These are phyloP conservation scores for Suillus decipiens DNA, from an alignment of 768 basidiomycete species.

Conservation along the genomic window DNA sequence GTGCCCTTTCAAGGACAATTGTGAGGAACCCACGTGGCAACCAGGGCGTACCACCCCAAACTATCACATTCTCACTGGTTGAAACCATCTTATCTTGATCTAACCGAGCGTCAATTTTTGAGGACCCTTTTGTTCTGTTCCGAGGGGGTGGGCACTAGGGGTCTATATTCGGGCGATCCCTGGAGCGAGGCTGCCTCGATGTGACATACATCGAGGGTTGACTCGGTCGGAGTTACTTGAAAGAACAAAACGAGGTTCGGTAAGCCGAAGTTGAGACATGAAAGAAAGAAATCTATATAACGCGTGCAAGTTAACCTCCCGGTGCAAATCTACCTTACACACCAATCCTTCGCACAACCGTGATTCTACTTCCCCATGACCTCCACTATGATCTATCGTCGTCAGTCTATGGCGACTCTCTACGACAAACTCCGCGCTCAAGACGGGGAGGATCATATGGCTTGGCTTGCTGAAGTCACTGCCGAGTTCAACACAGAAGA, in stretches of 20 bases:
- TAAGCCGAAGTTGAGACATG: slow-evolving; percentile 40
- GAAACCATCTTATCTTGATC: slow-evolving; percentile 12
- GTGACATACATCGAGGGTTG: slow-evolving; percentile 36
- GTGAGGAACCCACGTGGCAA: slow-evolving; percentile 20
- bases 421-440: slow-evolving; percentile 37
- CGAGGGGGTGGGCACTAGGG: slow-evolving; percentile 15
- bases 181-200: slow-evolving; percentile 40
- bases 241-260: slow-evolving; percentile 44
- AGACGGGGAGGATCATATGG: slow-evolving; percentile 36
- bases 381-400: slow-evolving; percentile 34
- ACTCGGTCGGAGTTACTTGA: slow-evolving; percentile 38
- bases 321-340: slow-evolving; percentile 4
- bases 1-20: not conserved
- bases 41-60: slow-evolving; percentile 21
- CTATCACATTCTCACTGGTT: slow-evolving; percentile 34
- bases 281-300: slow-evolving; percentile 41
- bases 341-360: not conserved
- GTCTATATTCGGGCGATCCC: slow-evolving; percentile 20
- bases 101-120: slow-evolving; percentile 5
- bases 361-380: slow-evolving; percentile 22
- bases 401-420: slow-evolving; percentile 38
- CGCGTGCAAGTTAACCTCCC: not conserved
- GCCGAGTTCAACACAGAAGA: slow-evolving; percentile 37
- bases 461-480: slow-evolving; percentile 26
- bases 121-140: slow-evolving; percentile 17